Evolutionary conservation across 2,329 filamentous ascomycete species (phyloP), one percentile per base, ranked within the genome.

Genomic region (Cladosporium sp.): DNA sequence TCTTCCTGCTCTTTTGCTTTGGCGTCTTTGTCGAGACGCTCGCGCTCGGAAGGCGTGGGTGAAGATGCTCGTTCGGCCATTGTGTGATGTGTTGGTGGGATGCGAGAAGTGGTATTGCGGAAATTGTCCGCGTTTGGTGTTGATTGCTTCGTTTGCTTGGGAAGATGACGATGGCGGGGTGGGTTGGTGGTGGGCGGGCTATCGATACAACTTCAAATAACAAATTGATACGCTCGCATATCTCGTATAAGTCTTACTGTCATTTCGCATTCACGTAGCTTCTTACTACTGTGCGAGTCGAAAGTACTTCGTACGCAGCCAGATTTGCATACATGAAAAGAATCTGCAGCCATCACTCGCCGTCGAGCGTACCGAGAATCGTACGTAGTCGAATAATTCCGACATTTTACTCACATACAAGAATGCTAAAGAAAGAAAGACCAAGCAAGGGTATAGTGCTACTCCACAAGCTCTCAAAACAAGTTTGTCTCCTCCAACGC

Each of bases 1-100:
- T 99, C 94, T 67, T 87, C 88, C 57, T 83, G 80, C 77, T 99
- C 91, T 72, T 87, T 86, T 61, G 85, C 87, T 68, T 80, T 81
- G 64, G 78, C 79, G 66, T 83, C 83, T 62, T 77, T 78, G 67
- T 86, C 83, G 63, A 79, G 75, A 61, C 73, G 76, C 59, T 80
- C 77, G 60, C 80, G 82, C 68, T 83, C 79, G 58, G 78, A 75
- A 20, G 80, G 78, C 13, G 80, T 76, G 3, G 80, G 80, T 15
- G 78, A 80, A 32, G 73, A 53, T 25, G 69, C 62, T 45, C 66
- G 52, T 25, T 56, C 54, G 54, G 55, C 8, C 55, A 56, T 56
- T 48, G 49, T 47, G 37, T 54, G 15, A 35, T n/a, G 22, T 32
- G 48, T 24, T 42, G 39, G 48, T 24, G 15, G 39, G 39, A 8